Base-by-base conservation (phyloP, 176 grass and related monocot species). In the Triticum dicoccoides region DNA sequence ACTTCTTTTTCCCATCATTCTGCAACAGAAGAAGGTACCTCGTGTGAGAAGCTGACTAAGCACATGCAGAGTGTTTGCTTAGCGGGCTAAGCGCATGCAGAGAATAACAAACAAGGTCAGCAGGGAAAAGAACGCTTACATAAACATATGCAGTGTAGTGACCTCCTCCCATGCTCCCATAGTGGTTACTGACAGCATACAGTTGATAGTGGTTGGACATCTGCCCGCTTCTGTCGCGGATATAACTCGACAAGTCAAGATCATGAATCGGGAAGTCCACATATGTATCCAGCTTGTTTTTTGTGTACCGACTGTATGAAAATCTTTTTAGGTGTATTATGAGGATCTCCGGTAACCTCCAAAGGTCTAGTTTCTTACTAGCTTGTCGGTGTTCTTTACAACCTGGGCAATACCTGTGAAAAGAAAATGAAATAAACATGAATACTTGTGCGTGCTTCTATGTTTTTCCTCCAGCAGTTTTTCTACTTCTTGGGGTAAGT, bases 311-410 rank as follows among this genome's bases (percentile, higher is more conserved):
- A 29, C 87, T 97, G 68, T 91, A 99, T 4, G 92, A 94, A 86
- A 94, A 94, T 83, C 94, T 96, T 86, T 99, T 97, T 2, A 97
- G 85, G 68, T 99, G 97, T 89, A 99, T 94, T 42, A 99, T 95
- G 56, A 97, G 90, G 82, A 99, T 85, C 87, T 99, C 97, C 11
- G 97, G 94, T 80, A 99, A 82, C 84, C 97, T 94, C 97, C 94
- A 99, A 61, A 99, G 85, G 76, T 99, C 97, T 61, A 99, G 82
- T 83, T 99, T 99, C 63, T 99, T 94, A 54, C 84, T 91, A 69
- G 94, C 94, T 89, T 99, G 92, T 58, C 81, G 89, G 33, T 96
- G 94, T 63, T 94, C 90, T 89, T 96, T 96, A 84, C 97, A 94
- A 47, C 84, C 69, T 61, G 97, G 92, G 79, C 97, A 99, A 73